Percentiles rank a stretch among this genome's conserved stretches.
Conservation (phyloP, 2,329 filamentous ascomycete genomes). For the Nectriaceae sp. region DNA sequence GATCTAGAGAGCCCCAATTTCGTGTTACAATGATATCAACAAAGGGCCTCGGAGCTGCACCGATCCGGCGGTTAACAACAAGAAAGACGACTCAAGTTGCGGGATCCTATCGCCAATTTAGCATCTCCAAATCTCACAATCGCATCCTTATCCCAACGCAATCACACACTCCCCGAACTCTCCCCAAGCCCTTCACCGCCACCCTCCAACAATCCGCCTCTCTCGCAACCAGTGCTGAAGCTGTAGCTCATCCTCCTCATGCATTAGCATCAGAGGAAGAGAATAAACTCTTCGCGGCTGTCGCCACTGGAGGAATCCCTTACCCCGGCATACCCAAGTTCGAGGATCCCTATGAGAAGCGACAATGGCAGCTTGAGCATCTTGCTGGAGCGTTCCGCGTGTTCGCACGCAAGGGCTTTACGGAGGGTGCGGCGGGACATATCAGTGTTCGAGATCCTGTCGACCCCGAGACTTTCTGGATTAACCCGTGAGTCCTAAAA, state of each 20-base stretch:
- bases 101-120: slow-evolving; percentile 15
- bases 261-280: slow-evolving; percentile 4
- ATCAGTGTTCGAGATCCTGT: slow-evolving; percentile 66
- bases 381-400: slow-evolving; percentile 50
- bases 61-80: slow-evolving; percentile 12
- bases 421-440: slow-evolving; percentile 65
- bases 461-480: slow-evolving; percentile 62
- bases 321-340: slow-evolving; percentile 59
- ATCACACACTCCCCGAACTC: slow-evolving; percentile 1
- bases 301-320: slow-evolving; percentile 31
- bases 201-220: slow-evolving; percentile 7
- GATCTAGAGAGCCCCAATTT: not conserved
- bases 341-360: slow-evolving; percentile 44
- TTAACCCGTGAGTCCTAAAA: slow-evolving; percentile 49
- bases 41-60: slow-evolving; percentile 8
- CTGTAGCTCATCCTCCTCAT: slow-evolving; percentile 8
- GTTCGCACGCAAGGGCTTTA: slow-evolving; percentile 49
- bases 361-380: slow-evolving; percentile 40
- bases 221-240: slow-evolving; percentile 24
- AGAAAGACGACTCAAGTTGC: too few species aligned
- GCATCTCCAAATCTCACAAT: slow-evolving; percentile 2
- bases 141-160: not conserved
- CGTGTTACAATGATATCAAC: slow-evolving; percentile 16
- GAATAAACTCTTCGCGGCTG: slow-evolving; percentile 27
- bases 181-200: not conserved